Evolutionary conservation across 257 asterid genomes (phyloP).

Genomic region (Fraxinus americana): DNA sequence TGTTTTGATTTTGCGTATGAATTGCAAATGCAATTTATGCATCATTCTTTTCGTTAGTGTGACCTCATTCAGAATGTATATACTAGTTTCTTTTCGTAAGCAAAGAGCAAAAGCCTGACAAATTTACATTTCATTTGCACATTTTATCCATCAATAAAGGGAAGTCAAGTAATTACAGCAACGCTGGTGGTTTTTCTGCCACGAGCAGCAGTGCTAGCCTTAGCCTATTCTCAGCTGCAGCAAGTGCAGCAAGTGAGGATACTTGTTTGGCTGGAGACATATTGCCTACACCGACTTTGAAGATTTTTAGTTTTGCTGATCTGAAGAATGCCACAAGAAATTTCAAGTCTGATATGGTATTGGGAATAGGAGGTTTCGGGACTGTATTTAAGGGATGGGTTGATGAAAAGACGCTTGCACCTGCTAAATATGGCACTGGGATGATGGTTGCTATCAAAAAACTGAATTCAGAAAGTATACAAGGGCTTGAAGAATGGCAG

Average conservation of each 20-base stretch:
- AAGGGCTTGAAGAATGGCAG: conserved; percentile 66
- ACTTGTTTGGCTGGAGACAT: conserved; percentile 38
- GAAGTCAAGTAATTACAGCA: conserved; percentile 31
- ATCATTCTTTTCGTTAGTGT: too few species aligned
- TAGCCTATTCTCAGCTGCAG: conserved; percentile 42
- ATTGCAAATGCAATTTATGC: not conserved
- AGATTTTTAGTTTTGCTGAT: conserved; percentile 41
- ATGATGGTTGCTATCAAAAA: conserved; percentile 61
- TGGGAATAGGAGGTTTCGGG: conserved; percentile 64
- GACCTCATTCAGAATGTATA: not conserved
- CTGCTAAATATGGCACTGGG: conserved; percentile 43
- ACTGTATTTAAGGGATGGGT: conserved; percentile 63
- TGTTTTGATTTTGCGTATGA: not conserved
- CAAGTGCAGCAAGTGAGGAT: conserved; percentile 45
- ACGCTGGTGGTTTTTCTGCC: conserved; percentile 39
- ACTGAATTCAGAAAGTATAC: conserved; percentile 48
- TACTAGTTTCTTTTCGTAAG: not conserved
- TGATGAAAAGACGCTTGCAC: conserved; percentile 45
- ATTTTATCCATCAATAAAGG: not conserved
- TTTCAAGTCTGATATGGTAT: conserved; percentile 53
- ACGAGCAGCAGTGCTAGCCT: conserved; percentile 47
- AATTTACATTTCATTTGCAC: not conserved
- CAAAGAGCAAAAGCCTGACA: not conserved
- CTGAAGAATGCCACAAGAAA: conserved; percentile 48
- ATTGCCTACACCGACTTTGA: conserved; percentile 43